Percentiles rank a stretch among this genome's conserved stretches.
These are phyloP conservation scores for Kockiozyma suomiensis DNA, from an alignment of 805 yeast genomes.

Conservation along the genomic window DNA sequence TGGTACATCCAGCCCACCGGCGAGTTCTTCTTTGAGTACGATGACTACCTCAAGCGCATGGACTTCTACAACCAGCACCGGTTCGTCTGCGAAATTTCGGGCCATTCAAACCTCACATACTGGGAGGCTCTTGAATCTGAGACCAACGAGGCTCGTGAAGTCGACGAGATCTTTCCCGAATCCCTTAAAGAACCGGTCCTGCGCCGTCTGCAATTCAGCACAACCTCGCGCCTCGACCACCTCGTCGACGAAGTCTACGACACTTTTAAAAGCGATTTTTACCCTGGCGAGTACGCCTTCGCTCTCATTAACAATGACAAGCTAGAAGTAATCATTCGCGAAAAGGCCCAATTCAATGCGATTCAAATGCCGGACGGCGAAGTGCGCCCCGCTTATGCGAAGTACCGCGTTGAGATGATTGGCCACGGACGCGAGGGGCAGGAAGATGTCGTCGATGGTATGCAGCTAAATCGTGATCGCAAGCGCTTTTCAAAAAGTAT, in stretches of 20 bases:
- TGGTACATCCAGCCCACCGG: conserved; percentile 83
- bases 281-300: conserved; percentile 84
- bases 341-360: conserved; percentile 71
- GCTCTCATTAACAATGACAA: conserved; percentile 50
- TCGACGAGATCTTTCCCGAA: conserved; percentile 85
- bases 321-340: conserved; percentile 67
- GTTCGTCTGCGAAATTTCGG: conserved; percentile 95
- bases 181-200: conserved; percentile 91
- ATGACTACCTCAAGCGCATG: conserved; percentile 61
- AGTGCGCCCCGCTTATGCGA: conserved; percentile 56
- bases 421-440: conserved; percentile 39
- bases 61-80: conserved; percentile 54
- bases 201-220: conserved; percentile 77
- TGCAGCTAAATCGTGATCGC: conserved; percentile 78
- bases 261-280: conserved; percentile 75
- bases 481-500: conserved; percentile 86
- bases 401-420: conserved; percentile 69
- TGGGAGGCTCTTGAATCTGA: conserved; percentile 87
- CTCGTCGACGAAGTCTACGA: conserved; percentile 85
- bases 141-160: conserved; percentile 44
- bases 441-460: conserved; percentile 71
- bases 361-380: conserved; percentile 42
- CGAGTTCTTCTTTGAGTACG: conserved; percentile 83
- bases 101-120: conserved; percentile 85
- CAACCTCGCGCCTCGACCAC: conserved; percentile 77